Percentiles rank a stretch among this genome's conserved stretches.
These are phyloP conservation scores for Suillus luteus DNA, from an alignment of 768 basidiomycete genomes.

Conservation along the genomic window DNA sequence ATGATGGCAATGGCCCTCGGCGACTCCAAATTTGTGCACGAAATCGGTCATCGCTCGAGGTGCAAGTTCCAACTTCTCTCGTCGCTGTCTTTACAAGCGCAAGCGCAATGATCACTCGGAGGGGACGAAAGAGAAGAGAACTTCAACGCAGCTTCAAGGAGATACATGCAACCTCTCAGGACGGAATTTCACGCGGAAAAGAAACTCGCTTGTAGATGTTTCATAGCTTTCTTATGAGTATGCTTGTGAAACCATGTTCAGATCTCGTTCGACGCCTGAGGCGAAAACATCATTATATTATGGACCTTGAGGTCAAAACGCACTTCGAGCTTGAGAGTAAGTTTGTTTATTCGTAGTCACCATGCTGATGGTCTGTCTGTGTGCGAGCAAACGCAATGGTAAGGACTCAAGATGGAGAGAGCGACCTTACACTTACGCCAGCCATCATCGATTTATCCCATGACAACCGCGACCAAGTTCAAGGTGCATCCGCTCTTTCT, in stretches of 20 bases:
- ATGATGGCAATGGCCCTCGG: slow-evolving; percentile 25
- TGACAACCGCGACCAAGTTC: neutral
- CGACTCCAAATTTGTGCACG: slow-evolving; percentile 61
- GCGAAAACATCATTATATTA: neutral
- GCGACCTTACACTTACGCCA: neutral
- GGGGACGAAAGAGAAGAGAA: slow-evolving; percentile 28
- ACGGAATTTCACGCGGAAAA: slow-evolving; percentile 36
- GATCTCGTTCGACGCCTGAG: neutral
- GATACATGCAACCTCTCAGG: slow-evolving; percentile 17
- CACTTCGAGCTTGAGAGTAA: neutral
- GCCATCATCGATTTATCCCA: neutral
- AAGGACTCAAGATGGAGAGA: neutral
- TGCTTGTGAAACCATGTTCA: neutral
- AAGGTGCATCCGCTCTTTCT: neutral
- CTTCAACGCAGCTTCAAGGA: slow-evolving; percentile 20
- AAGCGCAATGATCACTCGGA: slow-evolving; percentile 23
- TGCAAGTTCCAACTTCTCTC: slow-evolving; percentile 46
- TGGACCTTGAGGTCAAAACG: neutral
- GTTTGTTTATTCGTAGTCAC: neutral
- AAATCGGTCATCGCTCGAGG: slow-evolving; percentile 78
- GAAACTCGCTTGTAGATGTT: neutral
- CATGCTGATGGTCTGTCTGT: neutral
- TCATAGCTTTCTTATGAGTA: neutral
- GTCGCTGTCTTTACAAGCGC: slow-evolving; percentile 55
- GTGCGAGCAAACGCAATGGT: neutral